phyloP scores from a whole-genome alignment of 1,284 basidiomycete species.

The Pascua guehoae region DNA sequence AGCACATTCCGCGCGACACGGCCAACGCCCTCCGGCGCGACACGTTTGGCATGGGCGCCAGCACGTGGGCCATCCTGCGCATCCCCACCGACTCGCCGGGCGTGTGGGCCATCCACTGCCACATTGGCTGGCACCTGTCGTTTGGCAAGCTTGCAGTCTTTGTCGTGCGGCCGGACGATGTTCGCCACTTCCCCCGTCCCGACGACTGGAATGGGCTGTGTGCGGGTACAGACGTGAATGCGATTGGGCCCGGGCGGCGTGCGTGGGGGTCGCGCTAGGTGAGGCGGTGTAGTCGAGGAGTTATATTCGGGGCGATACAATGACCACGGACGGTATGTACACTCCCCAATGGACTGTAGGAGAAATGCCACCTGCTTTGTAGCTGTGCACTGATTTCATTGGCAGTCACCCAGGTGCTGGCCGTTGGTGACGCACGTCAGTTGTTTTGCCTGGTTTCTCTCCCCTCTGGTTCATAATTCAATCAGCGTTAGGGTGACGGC shows the following conservation, averaged over 20 bases:
- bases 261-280: too few species aligned
- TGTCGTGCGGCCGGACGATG: constrained; percentile 18
- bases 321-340: too few species aligned
- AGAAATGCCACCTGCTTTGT: too few species aligned
- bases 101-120: constrained; percentile 25
- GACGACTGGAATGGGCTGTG: neutral
- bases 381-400: too few species aligned
- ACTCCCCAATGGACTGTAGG: too few species aligned
- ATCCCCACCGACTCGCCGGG: constrained; percentile 21
- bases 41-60: constrained; percentile 33
- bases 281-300: too few species aligned
- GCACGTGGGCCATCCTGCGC: constrained; percentile 27
- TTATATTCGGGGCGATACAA: too few species aligned
- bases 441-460: too few species aligned
- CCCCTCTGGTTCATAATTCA: too few species aligned
- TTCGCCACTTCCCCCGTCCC: constrained; percentile 2
- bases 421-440: too few species aligned
- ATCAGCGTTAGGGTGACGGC: too few species aligned
- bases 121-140: constrained; percentile 30
- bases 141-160: constrained; percentile 6
- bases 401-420: too few species aligned
- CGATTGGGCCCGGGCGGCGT: constrained; percentile 22
- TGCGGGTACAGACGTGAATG: neutral
- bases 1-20: constrained; percentile 24
- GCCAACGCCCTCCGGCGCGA: constrained; percentile 46